Evolutionary conservation across 768 basidiomycete species (phyloP).

Genomic region (Leccinum barrowsii): DNA sequence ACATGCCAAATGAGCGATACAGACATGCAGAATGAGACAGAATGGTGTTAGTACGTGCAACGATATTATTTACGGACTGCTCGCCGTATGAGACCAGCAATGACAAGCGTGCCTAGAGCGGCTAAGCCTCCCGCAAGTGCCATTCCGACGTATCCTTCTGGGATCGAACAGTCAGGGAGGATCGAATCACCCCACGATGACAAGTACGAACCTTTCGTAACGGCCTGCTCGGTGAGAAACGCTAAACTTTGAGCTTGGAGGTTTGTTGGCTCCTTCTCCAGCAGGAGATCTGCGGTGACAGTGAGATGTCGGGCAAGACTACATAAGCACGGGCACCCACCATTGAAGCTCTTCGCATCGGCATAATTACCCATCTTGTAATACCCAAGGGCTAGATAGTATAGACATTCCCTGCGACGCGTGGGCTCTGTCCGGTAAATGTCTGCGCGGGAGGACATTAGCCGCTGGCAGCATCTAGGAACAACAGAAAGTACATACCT

Average conservation of each 20-base stretch:
- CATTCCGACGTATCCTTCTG: slow-evolving; percentile 99
- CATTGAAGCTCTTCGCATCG: slow-evolving; percentile 89
- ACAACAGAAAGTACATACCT: slow-evolving; percentile 45
- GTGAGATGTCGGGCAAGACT: slow-evolving; percentile 1
- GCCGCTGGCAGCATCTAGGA: neutral
- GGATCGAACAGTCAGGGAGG: neutral
- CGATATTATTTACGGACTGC: slow-evolving; percentile 47
- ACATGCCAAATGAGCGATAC: slow-evolving; percentile 9
- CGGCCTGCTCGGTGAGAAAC: slow-evolving; percentile 81
- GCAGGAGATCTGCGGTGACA: slow-evolving; percentile 58
- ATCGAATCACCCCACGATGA: neutral
- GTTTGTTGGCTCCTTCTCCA: slow-evolving; percentile 92
- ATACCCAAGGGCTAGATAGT: slow-evolving; percentile 93
- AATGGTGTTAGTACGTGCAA: slow-evolving; percentile 12
- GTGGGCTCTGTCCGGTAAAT: slow-evolving; percentile 86
- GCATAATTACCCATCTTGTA: slow-evolving; percentile 96
- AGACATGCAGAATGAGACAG: slow-evolving; percentile 11
- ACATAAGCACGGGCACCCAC: slow-evolving; percentile 42
- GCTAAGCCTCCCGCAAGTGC: slow-evolving; percentile 89
- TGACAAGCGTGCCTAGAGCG: slow-evolving; percentile 71
- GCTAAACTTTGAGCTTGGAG: slow-evolving; percentile 86
- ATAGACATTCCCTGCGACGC: slow-evolving; percentile 90
- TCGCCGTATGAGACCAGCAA: slow-evolving; percentile 84
- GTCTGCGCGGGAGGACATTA: slow-evolving; percentile 46
- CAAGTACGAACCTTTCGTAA: slow-evolving; percentile 63